Evolutionary conservation across 2,329 filamentous ascomycete species (phyloP).

Genomic region (Venturia effusa): DNA sequence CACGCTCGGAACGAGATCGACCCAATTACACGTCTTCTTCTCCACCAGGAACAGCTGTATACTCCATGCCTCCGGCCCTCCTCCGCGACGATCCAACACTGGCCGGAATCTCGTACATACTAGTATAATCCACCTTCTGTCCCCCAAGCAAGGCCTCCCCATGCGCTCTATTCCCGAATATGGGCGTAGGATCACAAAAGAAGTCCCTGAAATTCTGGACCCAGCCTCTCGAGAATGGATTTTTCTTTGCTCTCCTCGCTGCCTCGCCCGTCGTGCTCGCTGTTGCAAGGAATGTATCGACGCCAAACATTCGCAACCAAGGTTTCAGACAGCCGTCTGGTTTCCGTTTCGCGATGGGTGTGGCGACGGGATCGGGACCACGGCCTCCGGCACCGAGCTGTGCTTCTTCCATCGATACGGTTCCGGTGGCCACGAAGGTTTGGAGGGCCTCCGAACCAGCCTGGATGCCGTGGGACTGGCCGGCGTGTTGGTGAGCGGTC

Average conservation of each 20-base stretch:
- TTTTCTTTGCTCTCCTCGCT: conserved; percentile 40
- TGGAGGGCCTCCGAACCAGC: conserved; percentile 48
- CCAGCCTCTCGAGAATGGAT: conserved; percentile 76
- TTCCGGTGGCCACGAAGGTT: conserved; percentile 64
- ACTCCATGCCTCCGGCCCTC: conserved; percentile 6
- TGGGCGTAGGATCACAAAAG: conserved; percentile 79
- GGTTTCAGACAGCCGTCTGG: conserved; percentile 58
- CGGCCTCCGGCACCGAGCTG: conserved; percentile 58
- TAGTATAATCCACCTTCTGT: conserved; percentile 71
- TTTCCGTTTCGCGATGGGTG: conserved; percentile 29
- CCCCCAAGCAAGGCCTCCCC: conserved; percentile 70
- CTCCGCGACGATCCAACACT: background rate
- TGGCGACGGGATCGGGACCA: conserved; percentile 45
- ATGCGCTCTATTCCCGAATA: conserved; percentile 65
- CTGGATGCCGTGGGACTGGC: conserved; percentile 34
- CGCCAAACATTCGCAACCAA: conserved; percentile 75
- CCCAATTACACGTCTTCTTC: conserved; percentile 4
- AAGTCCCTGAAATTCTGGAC: conserved; percentile 92
- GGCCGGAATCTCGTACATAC: conserved; percentile 76
- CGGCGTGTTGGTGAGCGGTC: conserved; percentile 57
- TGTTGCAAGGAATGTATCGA: conserved; percentile 90
- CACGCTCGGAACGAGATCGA: background rate
- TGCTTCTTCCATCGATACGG: conserved; percentile 53
- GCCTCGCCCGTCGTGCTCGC: conserved; percentile 62
- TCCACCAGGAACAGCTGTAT: conserved; percentile 1